phyloP scores from a whole-genome alignment of 345 rosid genomes.

The Carallia brachiata region DNA sequence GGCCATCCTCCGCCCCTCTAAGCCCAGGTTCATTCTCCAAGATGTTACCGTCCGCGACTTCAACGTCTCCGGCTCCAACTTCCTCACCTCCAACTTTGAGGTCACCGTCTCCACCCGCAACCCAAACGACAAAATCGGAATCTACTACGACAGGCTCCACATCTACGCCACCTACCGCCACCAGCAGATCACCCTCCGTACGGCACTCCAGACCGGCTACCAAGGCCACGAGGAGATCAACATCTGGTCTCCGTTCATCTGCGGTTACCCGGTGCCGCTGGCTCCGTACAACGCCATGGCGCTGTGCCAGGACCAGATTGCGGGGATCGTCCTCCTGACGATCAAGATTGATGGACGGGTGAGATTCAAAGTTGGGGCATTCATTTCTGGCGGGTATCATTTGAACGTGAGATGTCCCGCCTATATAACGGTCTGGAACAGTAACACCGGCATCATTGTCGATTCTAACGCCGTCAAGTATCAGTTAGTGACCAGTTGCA shows the following conservation, averaged over 20 bases:
- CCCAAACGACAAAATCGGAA: slow-evolving; percentile 72
- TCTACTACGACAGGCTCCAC: slow-evolving; percentile 81
- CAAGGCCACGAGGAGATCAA: slow-evolving; percentile 58
- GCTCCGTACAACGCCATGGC: slow-evolving; percentile 64
- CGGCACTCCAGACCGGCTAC: slow-evolving; percentile 50
- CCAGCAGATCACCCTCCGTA: slow-evolving; percentile 78
- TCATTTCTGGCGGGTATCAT: slow-evolving; percentile 59
- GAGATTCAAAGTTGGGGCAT: slow-evolving; percentile 73
- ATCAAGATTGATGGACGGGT: slow-evolving; percentile 85
- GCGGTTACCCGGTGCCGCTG: slow-evolving; percentile 65
- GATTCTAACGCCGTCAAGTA: slow-evolving; percentile 73
- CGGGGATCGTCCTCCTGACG: slow-evolving; percentile 42
- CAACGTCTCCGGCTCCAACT: slow-evolving; percentile 68
- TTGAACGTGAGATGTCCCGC: slow-evolving; percentile 65
- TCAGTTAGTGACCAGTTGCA: slow-evolving; percentile 47
- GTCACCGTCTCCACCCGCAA: slow-evolving; percentile 80
- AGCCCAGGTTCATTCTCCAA: slow-evolving; percentile 82
- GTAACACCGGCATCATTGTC: slow-evolving; percentile 45
- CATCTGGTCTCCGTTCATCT: slow-evolving; percentile 81
- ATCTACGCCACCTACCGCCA: slow-evolving; percentile 60
- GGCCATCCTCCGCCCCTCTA: slow-evolving; percentile 87
- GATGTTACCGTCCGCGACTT: slow-evolving; percentile 87
- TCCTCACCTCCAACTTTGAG: slow-evolving; percentile 71
- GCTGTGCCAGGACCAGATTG: slow-evolving; percentile 47
- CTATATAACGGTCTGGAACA: slow-evolving; percentile 48